phyloP scores from a whole-genome alignment of 345 rosid genomes.

The Brassica incana region DNA sequence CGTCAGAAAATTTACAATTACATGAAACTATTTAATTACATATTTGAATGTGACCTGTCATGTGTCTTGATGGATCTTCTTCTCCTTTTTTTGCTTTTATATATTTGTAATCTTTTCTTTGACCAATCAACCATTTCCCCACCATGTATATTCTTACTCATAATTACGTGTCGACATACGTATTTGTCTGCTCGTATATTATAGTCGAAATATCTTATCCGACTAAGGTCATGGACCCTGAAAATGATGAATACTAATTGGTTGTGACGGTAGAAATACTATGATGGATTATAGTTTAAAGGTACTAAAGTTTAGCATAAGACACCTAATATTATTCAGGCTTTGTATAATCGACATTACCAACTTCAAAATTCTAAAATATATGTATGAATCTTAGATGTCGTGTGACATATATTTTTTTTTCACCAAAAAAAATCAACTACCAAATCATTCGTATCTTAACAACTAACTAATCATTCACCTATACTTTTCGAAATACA shows the following conservation, averaged over 20 bases:
- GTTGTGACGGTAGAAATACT: no score
- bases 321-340: neutral
- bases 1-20: slow-evolving; percentile 18
- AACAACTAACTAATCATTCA: slow-evolving; percentile 27
- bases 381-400: neutral
- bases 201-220: no score
- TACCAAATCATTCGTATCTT: slow-evolving; percentile 13
- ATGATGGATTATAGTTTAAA: neutral
- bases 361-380: neutral
- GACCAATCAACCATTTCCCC: slow-evolving; percentile 25
- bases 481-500: slow-evolving; percentile 17
- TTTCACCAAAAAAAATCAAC: slow-evolving; percentile 6
- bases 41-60: slow-evolving; percentile 6
- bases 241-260: no score
- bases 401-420: neutral
- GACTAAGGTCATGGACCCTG: no score
- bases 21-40: neutral
- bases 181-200: neutral
- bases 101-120: slow-evolving; percentile 20
- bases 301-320: neutral
- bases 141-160: neutral
- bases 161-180: slow-evolving; percentile 11
- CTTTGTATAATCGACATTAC: neutral
- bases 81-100: neutral
- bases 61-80: neutral